phyloP scores from a whole-genome alignment of 1,284 basidiomycete species.

The Ceratobasidium sp. region DNA sequence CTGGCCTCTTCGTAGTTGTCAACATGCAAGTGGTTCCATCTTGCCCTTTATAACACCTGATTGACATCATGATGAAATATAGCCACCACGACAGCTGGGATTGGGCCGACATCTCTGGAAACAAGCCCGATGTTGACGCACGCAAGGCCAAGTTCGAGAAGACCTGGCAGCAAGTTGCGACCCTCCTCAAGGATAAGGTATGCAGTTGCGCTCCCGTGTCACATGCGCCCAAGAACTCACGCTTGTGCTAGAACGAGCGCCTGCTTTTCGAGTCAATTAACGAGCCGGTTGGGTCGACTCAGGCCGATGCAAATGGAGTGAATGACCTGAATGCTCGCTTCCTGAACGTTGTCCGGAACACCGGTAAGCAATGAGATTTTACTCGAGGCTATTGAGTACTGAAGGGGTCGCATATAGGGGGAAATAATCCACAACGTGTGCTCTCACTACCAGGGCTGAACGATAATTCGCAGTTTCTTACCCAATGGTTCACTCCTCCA shows the following conservation, averaged over 20 bases:
- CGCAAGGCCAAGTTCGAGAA: slow-evolving; percentile 38
- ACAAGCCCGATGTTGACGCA: slow-evolving; percentile 6
- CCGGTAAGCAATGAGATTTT: slow-evolving; percentile 3
- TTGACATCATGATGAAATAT: not conserved
- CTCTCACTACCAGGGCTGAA: slow-evolving; percentile 20
- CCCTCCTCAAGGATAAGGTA: slow-evolving; percentile 35
- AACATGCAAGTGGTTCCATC: slow-evolving; percentile 1
- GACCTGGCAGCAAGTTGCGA: slow-evolving; percentile 35
- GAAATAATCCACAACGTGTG: slow-evolving; percentile 27
- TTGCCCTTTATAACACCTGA: not conserved
- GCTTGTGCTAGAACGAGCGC: slow-evolving; percentile 13
- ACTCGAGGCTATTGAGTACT: not conserved
- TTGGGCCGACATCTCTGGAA: slow-evolving; percentile 33
- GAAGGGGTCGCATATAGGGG: not conserved
- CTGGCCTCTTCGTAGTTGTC: slow-evolving; percentile 4
- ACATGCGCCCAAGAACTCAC: not conserved
- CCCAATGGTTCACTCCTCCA: slow-evolving; percentile 16
- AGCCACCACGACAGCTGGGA: slow-evolving; percentile 40
- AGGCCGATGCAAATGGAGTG: slow-evolving; percentile 26
- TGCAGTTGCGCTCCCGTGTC: not conserved
- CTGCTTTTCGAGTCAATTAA: slow-evolving; percentile 39
- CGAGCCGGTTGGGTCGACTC: slow-evolving; percentile 33
- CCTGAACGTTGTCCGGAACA: slow-evolving; percentile 38
- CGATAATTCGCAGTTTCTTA: slow-evolving; percentile 19
- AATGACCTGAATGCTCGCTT: slow-evolving; percentile 35